These are phyloP conservation scores for Acorus gramineus DNA, from an alignment of 106 monocot species.

Conservation along the genomic window DNA sequence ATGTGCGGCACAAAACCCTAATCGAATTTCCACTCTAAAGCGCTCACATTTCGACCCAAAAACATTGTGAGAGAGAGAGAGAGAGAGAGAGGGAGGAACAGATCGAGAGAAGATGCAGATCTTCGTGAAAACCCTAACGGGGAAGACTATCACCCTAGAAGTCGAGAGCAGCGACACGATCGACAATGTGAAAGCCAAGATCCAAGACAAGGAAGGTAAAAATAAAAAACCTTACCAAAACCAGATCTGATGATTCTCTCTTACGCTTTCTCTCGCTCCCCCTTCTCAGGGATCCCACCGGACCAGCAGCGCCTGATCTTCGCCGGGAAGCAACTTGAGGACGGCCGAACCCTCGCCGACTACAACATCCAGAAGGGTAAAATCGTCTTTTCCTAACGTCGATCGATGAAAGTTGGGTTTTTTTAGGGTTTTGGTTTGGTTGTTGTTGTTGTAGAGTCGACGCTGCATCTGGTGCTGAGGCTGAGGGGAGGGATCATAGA, in stretches of 20 bases:
- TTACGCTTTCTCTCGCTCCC: too few species aligned
- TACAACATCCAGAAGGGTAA: conserved; percentile 67
- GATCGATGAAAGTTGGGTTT: background rate
- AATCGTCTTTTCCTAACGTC: background rate
- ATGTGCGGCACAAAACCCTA: too few species aligned
- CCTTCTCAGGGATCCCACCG: conserved; percentile 43
- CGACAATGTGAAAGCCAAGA: conserved; percentile 46
- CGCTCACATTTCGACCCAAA: too few species aligned
- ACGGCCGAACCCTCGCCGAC: conserved; percentile 58
- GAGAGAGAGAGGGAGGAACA: too few species aligned
- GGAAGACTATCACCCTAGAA: conserved; percentile 44
- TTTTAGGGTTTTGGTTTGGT: background rate
- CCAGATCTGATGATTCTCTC: too few species aligned
- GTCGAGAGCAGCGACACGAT: conserved; percentile 47
- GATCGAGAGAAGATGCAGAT: conserved; percentile 24
- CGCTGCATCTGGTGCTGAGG: conserved; percentile 63
- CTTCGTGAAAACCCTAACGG: conserved; percentile 53
- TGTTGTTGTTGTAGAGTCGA: conserved; percentile 30
- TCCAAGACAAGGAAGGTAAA: conserved; percentile 28
- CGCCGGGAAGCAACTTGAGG: conserved; percentile 67
- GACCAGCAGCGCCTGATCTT: conserved; percentile 70
- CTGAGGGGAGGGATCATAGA: conserved; percentile 71
- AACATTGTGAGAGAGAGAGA: too few species aligned
- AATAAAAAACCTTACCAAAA: background rate
- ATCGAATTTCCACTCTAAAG: too few species aligned